These are phyloP conservation scores for Vigna trinervia DNA, from an alignment of 306 rosid species.

Conservation along the genomic window DNA sequence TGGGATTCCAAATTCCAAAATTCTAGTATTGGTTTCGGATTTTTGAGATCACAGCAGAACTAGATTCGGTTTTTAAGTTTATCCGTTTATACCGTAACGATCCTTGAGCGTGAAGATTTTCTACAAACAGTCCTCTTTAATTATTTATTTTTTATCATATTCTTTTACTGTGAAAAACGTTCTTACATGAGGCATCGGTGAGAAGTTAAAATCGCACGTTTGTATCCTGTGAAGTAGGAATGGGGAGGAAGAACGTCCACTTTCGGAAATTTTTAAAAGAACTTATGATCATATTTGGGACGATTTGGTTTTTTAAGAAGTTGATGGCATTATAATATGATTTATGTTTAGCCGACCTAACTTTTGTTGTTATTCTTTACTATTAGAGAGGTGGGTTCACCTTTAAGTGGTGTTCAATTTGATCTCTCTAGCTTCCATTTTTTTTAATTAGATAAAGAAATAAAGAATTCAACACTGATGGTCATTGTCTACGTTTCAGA, in stretches of 20 bases:
- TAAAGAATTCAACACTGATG: not conserved
- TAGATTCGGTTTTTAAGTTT: conserved; percentile 7
- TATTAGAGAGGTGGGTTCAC: not conserved
- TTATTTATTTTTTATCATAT: not conserved
- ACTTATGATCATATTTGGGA: not conserved
- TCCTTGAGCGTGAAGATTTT: not conserved
- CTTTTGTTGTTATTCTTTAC: not conserved
- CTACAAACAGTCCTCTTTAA: not conserved
- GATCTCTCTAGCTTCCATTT: not conserved
- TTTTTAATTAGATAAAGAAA: not conserved
- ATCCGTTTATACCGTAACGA: conserved; percentile 10
- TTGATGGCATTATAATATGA: not conserved
- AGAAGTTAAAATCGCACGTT: not conserved
- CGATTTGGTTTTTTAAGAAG: not conserved
- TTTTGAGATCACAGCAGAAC: not conserved
- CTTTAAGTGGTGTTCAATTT: not conserved
- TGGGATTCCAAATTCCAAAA: not conserved
- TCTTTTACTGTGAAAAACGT: not conserved
- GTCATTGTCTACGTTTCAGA: not conserved
- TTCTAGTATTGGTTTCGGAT: not conserved
- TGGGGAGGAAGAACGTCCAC: not conserved
- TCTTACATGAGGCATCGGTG: not conserved
- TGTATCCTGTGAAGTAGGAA: too few relatives aligned
- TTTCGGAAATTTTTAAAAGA: not conserved
- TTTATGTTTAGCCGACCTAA: not conserved